Evolutionary conservation across 192 early-diverging fungal genomes (phyloP).

Genomic region (Backusella psychrophila): DNA sequence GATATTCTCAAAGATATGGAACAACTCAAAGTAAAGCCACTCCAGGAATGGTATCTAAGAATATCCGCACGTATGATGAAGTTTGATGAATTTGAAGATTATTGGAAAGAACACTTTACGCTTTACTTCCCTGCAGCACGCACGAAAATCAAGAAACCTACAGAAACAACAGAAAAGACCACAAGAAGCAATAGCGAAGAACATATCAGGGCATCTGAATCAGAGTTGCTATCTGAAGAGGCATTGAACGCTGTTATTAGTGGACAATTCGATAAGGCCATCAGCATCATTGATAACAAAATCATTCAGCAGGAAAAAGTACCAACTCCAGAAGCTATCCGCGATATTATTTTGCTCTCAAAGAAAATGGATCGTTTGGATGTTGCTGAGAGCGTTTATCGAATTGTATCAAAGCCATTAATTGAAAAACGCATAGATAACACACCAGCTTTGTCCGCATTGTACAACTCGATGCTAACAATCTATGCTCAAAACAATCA

Average conservation of each 20-base stretch:
- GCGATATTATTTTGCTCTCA: constrained; percentile 31
- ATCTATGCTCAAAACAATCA: constrained; percentile 43
- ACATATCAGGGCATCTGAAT: background rate
- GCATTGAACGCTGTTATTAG: constrained; percentile 15
- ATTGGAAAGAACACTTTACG: constrained; percentile 20
- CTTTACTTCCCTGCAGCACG: background rate
- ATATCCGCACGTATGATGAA: constrained; percentile 15
- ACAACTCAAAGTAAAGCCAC: background rate
- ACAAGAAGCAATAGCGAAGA: background rate
- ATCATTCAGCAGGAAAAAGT: constrained; percentile 21
- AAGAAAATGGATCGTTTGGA: constrained; percentile 19
- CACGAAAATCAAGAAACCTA: background rate
- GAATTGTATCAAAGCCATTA: background rate
- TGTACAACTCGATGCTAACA: constrained; percentile 42
- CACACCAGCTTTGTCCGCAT: background rate
- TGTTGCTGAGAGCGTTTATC: constrained; percentile 13
- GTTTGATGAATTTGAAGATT: background rate
- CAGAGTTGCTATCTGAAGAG: constrained; percentile 24
- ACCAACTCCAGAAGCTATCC: constrained; percentile 31
- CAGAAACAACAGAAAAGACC: background rate
- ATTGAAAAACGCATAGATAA: background rate
- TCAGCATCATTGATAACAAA: constrained; percentile 17
- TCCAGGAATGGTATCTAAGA: background rate
- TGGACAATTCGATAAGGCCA: constrained; percentile 19
- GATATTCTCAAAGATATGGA: constrained; percentile 27